Percentiles rank a stretch among this genome's conserved stretches.
Conservation (phyloP, 208 protist species). For the Strigomonas galati region DNA sequence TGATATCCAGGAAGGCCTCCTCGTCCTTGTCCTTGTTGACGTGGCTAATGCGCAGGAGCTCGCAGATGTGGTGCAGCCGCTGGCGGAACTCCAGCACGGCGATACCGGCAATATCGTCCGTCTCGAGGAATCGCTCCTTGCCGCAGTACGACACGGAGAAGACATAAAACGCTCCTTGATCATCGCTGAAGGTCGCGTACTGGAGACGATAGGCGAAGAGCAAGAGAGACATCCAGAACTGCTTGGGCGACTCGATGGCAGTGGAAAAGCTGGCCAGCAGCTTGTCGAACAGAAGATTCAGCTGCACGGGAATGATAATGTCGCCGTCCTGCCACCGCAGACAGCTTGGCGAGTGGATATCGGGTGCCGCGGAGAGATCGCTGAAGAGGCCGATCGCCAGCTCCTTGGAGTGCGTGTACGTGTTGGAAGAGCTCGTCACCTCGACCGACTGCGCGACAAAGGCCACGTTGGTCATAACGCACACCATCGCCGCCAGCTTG, state of each 20-base stretch:
- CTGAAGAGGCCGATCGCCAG: conserved; percentile 69
- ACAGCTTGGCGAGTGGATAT: conserved; percentile 68
- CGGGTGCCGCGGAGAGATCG: conserved; percentile 68
- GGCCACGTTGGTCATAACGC: conserved; percentile 56
- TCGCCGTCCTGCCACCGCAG: conserved; percentile 56
- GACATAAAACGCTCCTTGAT: conserved; percentile 69
- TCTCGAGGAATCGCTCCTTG: conserved; percentile 62
- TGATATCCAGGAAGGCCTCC: conserved; percentile 43
- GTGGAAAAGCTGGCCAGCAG: conserved; percentile 72
- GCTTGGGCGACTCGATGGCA: conserved; percentile 48
- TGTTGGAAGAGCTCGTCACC: conserved; percentile 69
- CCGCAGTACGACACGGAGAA: conserved; percentile 64
- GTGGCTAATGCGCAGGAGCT: conserved; percentile 55
- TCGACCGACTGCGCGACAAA: conserved; percentile 51
- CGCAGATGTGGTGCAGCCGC: conserved; percentile 53
- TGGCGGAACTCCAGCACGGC: conserved; percentile 69
- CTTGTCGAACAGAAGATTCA: conserved; percentile 63
- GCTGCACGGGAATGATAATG: conserved; percentile 64
- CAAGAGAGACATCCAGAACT: conserved; percentile 72
- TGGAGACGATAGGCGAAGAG: conserved; percentile 52
- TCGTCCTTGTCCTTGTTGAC: conserved; percentile 49
- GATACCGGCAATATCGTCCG: conserved; percentile 52
- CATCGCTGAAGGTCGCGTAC: conserved; percentile 71
- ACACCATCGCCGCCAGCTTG: conserved; percentile 49
- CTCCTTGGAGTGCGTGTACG: conserved; percentile 67